Evolutionary conservation across 129 eudicot species (phyloP).

Genomic region (Flaveria sonorensis): DNA sequence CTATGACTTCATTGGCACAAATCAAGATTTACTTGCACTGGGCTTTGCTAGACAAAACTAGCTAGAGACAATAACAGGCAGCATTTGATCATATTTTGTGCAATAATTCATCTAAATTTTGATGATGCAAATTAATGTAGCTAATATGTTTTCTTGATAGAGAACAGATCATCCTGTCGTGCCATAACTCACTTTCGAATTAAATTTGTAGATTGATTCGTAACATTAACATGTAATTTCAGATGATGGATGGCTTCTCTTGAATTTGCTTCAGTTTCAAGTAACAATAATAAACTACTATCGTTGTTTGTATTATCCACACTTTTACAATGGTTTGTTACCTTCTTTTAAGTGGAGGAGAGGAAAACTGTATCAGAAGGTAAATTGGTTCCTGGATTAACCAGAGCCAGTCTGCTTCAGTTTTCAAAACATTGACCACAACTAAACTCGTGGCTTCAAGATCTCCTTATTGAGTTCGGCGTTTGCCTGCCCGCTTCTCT

Average conservation of each 20-base stretch:
- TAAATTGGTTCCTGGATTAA: background rate
- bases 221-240: conserved; percentile 33
- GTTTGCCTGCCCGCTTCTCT: too few species aligned
- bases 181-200: conserved; percentile 21
- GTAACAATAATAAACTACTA: too few species aligned
- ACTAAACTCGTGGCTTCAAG: background rate
- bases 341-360: too few species aligned
- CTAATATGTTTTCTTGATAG: conserved; percentile 23
- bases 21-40: conserved; percentile 49
- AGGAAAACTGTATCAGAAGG: too few species aligned
- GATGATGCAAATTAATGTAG: conserved; percentile 36
- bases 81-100: conserved; percentile 27
- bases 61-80: conserved; percentile 17
- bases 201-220: conserved; percentile 33
- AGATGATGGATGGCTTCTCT: conserved; percentile 25
- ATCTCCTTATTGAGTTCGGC: too few species aligned
- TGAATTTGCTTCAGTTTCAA: conserved; percentile 19
- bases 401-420: background rate
- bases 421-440: background rate
- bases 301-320: too few species aligned
- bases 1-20: conserved; percentile 68
- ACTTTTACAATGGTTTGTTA: too few species aligned
- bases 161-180: too few species aligned
- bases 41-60: conserved; percentile 48
- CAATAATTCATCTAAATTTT: conserved; percentile 46